Conservation (phyloP, 768 basidiomycete species). For the Mycena indigotica region DNA sequence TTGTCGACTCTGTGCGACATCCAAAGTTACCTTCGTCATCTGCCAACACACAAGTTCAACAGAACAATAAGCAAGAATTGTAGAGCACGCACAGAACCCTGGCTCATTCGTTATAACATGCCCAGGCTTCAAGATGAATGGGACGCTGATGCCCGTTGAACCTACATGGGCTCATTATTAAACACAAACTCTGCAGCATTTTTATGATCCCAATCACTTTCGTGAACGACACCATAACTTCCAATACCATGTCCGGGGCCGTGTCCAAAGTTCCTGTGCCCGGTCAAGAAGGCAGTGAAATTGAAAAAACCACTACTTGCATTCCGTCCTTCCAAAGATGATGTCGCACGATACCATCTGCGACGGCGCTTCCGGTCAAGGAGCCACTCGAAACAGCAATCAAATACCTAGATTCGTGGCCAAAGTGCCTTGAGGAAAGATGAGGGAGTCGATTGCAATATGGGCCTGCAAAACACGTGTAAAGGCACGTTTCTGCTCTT, state of each 20-base stretch:
- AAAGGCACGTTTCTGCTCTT: conserved; percentile 64
- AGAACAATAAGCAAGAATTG: not conserved
- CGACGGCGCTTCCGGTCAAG: too few species aligned
- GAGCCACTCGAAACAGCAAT: too few species aligned
- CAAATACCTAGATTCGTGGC: conserved; percentile 32
- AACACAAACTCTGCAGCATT: conserved; percentile 57
- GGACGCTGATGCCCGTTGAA: conserved; percentile 31
- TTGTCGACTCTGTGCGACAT: conserved; percentile 22
- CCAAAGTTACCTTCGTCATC: conserved; percentile 23
- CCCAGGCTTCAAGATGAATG: conserved; percentile 51
- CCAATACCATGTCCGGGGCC: conserved; percentile 60
- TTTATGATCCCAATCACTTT: conserved; percentile 9
- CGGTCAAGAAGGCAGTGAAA: not conserved
- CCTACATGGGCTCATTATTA: conserved; percentile 33
- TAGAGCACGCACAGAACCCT: conserved; percentile 54
- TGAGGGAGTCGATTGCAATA: conserved; percentile 63
- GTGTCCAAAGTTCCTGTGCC: conserved; percentile 40
- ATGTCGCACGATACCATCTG: conserved; percentile 65
- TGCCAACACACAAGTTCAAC: not conserved
- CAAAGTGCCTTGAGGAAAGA: conserved; percentile 63
- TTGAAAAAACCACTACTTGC: not conserved
- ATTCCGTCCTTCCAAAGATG: conserved; percentile 64
- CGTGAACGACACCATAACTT: conserved; percentile 21
- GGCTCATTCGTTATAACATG: conserved; percentile 78
- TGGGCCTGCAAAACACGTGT: conserved; percentile 73